Evolutionary conservation across 495 filamentous ascomycete genomes (phyloP).

Genomic region (Hypoxylon lienhwacheense): DNA sequence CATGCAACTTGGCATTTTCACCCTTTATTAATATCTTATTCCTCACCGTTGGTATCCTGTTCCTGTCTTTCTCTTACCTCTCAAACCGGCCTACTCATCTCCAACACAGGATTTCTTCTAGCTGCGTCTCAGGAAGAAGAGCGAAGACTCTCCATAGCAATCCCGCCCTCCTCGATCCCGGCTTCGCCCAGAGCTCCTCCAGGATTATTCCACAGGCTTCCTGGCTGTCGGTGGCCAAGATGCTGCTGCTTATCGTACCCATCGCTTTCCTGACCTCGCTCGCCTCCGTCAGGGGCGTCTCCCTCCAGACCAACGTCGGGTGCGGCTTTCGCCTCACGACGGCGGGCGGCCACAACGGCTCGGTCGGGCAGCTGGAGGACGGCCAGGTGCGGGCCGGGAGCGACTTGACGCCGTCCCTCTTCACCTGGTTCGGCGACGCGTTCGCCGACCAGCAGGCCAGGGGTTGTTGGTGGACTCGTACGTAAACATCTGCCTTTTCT

Average conservation of each 20-base stretch:
- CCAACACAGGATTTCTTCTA: too few relatives aligned
- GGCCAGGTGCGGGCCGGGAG: conserved; percentile 59
- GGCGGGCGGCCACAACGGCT: conserved; percentile 50
- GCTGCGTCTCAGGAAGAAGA: conserved; percentile 22
- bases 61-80: conserved; percentile 1
- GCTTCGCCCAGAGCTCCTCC: background rate
- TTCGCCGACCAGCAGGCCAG: conserved; percentile 34
- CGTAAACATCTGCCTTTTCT: too few relatives aligned
- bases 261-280: conserved; percentile 22
- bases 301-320: conserved; percentile 20
- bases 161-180: conserved; percentile 6
- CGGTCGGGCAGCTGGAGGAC: conserved; percentile 56
- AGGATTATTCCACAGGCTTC: background rate
- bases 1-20: too few relatives aligned
- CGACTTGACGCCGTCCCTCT: conserved; percentile 38
- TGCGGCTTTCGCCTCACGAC: conserved; percentile 58
- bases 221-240: conserved; percentile 21
- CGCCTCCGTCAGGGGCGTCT: conserved; percentile 9
- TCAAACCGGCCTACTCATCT: too few relatives aligned
- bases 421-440: conserved; percentile 39
- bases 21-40: too few relatives aligned
- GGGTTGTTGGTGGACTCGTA: conserved; percentile 41
- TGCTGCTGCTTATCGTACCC: conserved; percentile 18
- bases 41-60: background rate
- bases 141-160: conserved; percentile 6